These are phyloP conservation scores for Dendrobium nobile DNA, from an alignment of 106 monocot species.

Conservation along the genomic window DNA sequence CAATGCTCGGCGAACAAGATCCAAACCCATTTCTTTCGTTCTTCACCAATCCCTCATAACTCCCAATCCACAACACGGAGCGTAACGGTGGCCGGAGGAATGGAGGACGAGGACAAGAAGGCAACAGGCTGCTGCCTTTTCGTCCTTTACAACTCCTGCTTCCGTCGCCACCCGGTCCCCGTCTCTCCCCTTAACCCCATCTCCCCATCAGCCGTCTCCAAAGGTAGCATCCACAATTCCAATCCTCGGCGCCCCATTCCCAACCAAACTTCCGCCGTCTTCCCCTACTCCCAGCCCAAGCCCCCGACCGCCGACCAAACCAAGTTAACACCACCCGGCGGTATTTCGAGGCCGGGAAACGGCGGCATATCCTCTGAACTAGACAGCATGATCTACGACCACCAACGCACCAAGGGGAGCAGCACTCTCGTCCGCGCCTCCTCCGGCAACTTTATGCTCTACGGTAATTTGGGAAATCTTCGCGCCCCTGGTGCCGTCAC, in stretches of 20 bases:
- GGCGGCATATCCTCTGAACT: slow-evolving; percentile 40
- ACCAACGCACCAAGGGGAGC: slow-evolving; percentile 52
- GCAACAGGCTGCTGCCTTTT: slow-evolving; percentile 47
- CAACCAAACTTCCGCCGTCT: background rate
- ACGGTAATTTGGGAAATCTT: slow-evolving; percentile 57
- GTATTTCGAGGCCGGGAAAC: background rate
- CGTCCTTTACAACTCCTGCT: slow-evolving; percentile 46
- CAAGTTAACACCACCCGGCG: background rate
- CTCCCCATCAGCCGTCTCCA: background rate
- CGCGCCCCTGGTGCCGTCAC: slow-evolving; percentile 30
- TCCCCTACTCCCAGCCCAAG: background rate
- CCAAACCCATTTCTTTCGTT: too few relatives aligned
- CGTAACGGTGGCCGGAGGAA: background rate
- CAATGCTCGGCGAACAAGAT: too few relatives aligned
- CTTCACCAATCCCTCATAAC: too few relatives aligned
- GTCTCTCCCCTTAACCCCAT: slow-evolving; percentile 10
- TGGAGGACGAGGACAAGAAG: slow-evolving; percentile 24
- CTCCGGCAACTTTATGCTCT: slow-evolving; percentile 76
- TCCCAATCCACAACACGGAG: too few relatives aligned
- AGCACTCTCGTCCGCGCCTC: slow-evolving; percentile 64
- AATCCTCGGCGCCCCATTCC: background rate
- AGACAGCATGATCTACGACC: slow-evolving; percentile 52
- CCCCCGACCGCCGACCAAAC: background rate
- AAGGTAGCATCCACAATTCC: background rate
- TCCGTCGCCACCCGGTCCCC: slow-evolving; percentile 28